Evolutionary conservation across 345 rosid genomes (phyloP), one percentile per base, ranked within the genome.

Genomic region (Pugionium cornutum): DNA sequence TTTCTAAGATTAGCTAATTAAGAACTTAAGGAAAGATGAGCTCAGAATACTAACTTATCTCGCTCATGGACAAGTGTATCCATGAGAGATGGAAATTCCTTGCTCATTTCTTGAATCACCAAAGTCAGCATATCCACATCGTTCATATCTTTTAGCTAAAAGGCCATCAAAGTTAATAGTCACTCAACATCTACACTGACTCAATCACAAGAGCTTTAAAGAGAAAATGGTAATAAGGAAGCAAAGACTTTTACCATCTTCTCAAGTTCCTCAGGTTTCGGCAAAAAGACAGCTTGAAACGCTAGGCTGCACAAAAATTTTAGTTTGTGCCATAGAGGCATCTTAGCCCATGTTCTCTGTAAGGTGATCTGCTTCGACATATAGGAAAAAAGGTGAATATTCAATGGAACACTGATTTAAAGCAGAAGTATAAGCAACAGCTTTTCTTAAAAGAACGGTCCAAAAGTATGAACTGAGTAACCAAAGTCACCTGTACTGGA

Each of bases 61-160:
- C 99, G 80, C 70, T 95, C 99, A 68, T 83, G 96, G n/a, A 91
- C 96, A 69, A 91, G 89, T 18, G 99, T 87, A 62, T 95, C 90
- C 94, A 91, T 91, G 39, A 91, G 78, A 62, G 97, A 80, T 49
- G 99, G 99, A 79, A 87, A 95, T 60, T 86, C 79, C 83, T 89
- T 91, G 86, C 97, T 91, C 98, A 95, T 89, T 78, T 95, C 96
- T 83, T 89, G 94, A 78, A 91, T 89, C 67, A 95, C 95, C 61
- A 91, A 87, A 68, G 99, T 95, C 79, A 91, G 68, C 97, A 89
- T 89, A 79, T 91, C 99, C 71, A 77, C 83, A 74, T 95, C 80
- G 66, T 91, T 86, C 97, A 95, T 84, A 58, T 89, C 98, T 79
- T 91, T 89, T 75, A 95, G 80, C 99, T 95, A 18, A 18, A 18